phyloP scores from a whole-genome alignment of 2,329 filamentous ascomycete species.

The Cladophialophora yegresii region DNA sequence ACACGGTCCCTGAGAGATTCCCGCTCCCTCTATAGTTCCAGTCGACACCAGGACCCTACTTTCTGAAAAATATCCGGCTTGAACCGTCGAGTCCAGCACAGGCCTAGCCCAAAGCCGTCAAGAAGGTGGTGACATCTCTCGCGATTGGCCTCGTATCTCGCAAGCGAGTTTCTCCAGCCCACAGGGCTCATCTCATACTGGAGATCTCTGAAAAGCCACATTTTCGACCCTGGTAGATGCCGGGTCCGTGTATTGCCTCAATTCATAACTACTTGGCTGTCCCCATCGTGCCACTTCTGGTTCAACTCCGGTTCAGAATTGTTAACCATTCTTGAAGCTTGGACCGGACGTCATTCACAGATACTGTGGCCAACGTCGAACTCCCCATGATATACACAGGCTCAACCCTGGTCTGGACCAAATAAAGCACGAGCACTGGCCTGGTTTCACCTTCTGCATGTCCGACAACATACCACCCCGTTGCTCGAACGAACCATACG shows the following conservation, averaged over 20 bases:
- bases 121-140: constrained; percentile 16
- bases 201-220: constrained; percentile 31
- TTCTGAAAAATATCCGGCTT: constrained; percentile 8
- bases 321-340: constrained; percentile 13
- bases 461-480: constrained; percentile 26
- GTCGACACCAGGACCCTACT: constrained; percentile 11
- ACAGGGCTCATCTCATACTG: constrained; percentile 20
- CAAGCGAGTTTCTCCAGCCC: constrained; percentile 15
- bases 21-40: constrained; percentile 1
- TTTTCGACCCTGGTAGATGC: constrained; percentile 29
- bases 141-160: constrained; percentile 11
- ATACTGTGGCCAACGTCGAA: constrained; percentile 16
- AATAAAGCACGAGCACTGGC: constrained; percentile 22
- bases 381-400: constrained; percentile 18
- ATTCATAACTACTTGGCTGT: constrained; percentile 29
- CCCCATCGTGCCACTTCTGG: constrained; percentile 23
- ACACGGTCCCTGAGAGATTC: constrained; percentile 7
- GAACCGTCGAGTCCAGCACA: constrained; percentile 13
- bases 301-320: constrained; percentile 16
- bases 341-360: constrained; percentile 28
- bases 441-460: constrained; percentile 18
- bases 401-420: constrained; percentile 9
- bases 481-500: constrained; percentile 28
- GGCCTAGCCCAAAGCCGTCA: constrained; percentile 15
- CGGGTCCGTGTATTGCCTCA: constrained; percentile 19